Conservation (phyloP, 305 asterid genomes). For the Ajuga reptans region DNA sequence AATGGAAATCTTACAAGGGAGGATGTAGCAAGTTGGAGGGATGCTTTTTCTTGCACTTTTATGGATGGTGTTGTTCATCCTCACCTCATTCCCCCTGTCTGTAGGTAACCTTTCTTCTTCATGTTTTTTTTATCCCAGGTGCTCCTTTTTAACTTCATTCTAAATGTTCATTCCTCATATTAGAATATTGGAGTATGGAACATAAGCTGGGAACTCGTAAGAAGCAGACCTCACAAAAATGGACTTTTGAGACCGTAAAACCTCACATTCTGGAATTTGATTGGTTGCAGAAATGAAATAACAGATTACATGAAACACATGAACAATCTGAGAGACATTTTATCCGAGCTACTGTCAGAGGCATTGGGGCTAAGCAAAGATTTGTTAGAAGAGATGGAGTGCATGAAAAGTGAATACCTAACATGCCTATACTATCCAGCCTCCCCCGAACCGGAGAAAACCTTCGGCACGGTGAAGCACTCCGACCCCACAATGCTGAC, state of each 20-base stretch:
- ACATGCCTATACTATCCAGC: constrained; percentile 57
- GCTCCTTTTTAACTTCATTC: no score
- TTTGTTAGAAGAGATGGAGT: constrained; percentile 32
- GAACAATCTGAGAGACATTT: constrained; percentile 32
- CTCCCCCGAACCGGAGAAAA: constrained; percentile 55
- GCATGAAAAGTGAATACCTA: constrained; percentile 46
- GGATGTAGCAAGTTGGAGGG: constrained; percentile 53
- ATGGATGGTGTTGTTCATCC: constrained; percentile 34
- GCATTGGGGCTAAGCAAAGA: constrained; percentile 44
- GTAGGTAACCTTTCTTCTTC: constrained; percentile 30
- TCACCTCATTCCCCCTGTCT: constrained; percentile 33
- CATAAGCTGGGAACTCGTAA: no score
- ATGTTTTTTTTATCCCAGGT: no score
- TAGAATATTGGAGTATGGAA: no score
- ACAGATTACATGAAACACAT: constrained; percentile 42
- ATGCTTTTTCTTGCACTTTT: constrained; percentile 46
- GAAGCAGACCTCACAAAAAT: no score
- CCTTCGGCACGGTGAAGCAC: constrained; percentile 44
- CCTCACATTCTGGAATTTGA: no score
- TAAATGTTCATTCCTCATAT: no score
- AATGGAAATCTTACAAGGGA: constrained; percentile 33
- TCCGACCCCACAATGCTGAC: constrained; percentile 48
- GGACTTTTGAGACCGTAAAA: no score
- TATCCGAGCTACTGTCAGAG: constrained; percentile 50
- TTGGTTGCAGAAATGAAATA: constrained; percentile 39